Evolutionary conservation across 768 basidiomycete species (phyloP).

Genomic region (Trametes meyenii): DNA sequence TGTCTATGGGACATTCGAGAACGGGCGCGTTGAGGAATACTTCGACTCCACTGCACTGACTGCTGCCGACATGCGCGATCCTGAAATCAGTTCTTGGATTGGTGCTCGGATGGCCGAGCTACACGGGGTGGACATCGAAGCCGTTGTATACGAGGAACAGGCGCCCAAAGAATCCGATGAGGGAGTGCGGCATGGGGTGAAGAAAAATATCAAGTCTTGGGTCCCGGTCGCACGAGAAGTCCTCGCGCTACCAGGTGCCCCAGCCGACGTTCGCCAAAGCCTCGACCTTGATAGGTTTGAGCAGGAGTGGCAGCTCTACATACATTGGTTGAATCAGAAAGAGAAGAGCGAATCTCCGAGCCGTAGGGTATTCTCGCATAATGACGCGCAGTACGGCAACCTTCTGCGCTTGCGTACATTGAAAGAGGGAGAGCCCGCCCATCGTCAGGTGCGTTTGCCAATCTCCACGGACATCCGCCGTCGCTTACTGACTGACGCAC

Average conservation of each 20-base stretch:
- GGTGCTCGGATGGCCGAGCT: conserved; percentile 96
- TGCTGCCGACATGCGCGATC: conserved; percentile 76
- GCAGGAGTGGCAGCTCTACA: conserved; percentile 67
- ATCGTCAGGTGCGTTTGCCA: conserved; percentile 61
- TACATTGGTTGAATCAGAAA: conserved; percentile 64
- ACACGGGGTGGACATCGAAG: conserved; percentile 84
- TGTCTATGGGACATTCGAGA: conserved; percentile 93
- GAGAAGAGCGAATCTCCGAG: conserved; percentile 64
- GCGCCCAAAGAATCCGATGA: conserved; percentile 44
- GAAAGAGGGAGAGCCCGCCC: conserved; percentile 62
- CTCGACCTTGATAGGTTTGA: conserved; percentile 70
- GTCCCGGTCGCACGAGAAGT: conserved; percentile 70
- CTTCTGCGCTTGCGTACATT: conserved; percentile 68
- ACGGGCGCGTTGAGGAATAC: conserved; percentile 95
- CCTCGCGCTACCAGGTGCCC: conserved; percentile 59
- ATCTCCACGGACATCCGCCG: background rate
- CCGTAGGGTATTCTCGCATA: conserved; percentile 82
- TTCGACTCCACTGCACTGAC: conserved; percentile 86
- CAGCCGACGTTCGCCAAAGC: conserved; percentile 47
- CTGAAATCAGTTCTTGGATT: conserved; percentile 79
- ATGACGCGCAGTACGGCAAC: conserved; percentile 97
- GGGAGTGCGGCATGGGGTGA: conserved; percentile 60
- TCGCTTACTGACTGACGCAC: conserved; percentile 1
- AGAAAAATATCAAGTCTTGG: conserved; percentile 75
- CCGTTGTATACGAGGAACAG: conserved; percentile 53